Evolutionary conservation across 2,329 filamentous ascomycete genomes (phyloP), one percentile per base, ranked within the genome.

Genomic region (Arthrobotrys conoides): DNA sequence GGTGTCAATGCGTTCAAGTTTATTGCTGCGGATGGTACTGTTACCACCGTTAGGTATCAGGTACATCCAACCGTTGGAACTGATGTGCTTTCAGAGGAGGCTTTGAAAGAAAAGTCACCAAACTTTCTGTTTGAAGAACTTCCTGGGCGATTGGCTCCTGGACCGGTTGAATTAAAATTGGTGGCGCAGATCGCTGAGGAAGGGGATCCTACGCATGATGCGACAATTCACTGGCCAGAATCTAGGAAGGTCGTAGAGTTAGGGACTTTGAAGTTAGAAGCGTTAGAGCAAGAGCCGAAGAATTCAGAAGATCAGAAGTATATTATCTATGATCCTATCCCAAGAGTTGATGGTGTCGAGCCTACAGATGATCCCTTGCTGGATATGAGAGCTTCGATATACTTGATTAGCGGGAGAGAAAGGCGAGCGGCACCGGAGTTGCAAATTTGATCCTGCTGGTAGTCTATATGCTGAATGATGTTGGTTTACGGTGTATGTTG

Each of bases 311-410:
- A 86, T 83, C 86, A 88, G 83, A 87, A 89, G 83, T 83, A 84
- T 36, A 84, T 88, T 48, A 90, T 90, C 79, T 89, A 88, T 80
- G 88, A 90, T 83, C 88, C 88, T 0, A 85, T 89, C 63, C 88
- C 88, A 4, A 84, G 88, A 67, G 85, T 89, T 1, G 83, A 87
- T 20, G 88, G 88, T 0, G 83, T 90, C 22, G 87, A 88, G 81
- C 80, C 85, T 3, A 87, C 86, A 76, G 87, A 83, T 20, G 88
- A 90, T 84, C 88, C 88, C 46, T 82, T 90, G 79, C 81, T 90
- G 77, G 87, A 90, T 51, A 84, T 89, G 67, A 84, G 88, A 51
- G 88, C 88, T 9, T 87, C 85, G 36, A 81, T 89, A 38, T 90
- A 90, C 84, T 82, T 90, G 80, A 84, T 88, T 24, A 88, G 87